These are phyloP conservation scores for Gremmenia infestans DNA, from an alignment of 2,329 filamentous ascomycete species.

Conservation along the genomic window DNA sequence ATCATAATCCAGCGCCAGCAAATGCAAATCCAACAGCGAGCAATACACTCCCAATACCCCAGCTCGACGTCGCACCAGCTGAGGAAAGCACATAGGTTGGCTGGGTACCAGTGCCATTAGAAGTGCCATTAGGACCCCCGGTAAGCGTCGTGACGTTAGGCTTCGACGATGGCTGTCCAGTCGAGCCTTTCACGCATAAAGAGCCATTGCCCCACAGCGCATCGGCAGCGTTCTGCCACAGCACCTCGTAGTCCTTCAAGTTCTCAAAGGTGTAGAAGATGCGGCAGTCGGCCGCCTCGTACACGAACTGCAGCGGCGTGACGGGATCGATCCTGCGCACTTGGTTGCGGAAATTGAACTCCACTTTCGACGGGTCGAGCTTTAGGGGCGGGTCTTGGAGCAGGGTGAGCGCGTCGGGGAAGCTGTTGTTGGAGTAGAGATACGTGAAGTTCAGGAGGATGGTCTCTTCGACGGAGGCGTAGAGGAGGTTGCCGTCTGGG, in stretches of 20 bases:
- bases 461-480: neutral
- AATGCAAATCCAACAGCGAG: neutral
- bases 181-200: neutral
- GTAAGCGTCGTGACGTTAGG: neutral
- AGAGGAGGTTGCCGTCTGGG: neutral
- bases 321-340: slow-evolving; percentile 27
- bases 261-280: slow-evolving; percentile 51
- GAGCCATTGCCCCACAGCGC: slow-evolving; percentile 32
- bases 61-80: neutral
- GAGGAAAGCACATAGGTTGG: neutral
- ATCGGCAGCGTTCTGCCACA: slow-evolving; percentile 42
- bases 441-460: neutral
- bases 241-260: slow-evolving; percentile 39
- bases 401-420: neutral
- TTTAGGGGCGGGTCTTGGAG: neutral
- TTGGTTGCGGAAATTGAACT: slow-evolving; percentile 37
- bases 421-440: neutral
- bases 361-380: neutral
- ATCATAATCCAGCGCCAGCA: neutral
- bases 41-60: neutral
- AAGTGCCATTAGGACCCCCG: neutral
- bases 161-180: neutral
- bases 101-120: neutral
- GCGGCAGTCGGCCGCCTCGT: slow-evolving; percentile 54
- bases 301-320: slow-evolving; percentile 50